A percentile compares a stretch with the other conserved stretches of the same genome.
Conservation (phyloP, 2,329 filamentous ascomycete genomes). For the Phyllosticta paracitricarpa region DNA sequence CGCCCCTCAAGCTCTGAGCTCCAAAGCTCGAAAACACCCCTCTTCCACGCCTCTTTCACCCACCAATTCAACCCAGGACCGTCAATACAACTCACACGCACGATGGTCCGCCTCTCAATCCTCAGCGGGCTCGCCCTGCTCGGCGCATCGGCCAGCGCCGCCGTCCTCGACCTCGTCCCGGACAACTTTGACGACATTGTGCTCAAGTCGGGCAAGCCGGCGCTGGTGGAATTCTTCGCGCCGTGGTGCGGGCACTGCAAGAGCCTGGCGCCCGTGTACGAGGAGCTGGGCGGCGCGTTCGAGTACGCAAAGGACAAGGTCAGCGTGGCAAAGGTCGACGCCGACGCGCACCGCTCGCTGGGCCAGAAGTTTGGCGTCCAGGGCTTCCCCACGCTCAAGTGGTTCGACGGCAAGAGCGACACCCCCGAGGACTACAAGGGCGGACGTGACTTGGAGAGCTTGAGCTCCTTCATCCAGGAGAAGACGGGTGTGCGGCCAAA, state of each 20-base stretch:
- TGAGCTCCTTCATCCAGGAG: conserved; percentile 69
- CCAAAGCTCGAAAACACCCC: background rate
- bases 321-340: conserved; percentile 90
- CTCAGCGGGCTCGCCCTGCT: conserved; percentile 23
- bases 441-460: conserved; percentile 76
- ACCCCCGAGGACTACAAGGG: conserved; percentile 77
- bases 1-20: background rate
- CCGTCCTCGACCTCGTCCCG: conserved; percentile 82
- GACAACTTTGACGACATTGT: conserved; percentile 87
- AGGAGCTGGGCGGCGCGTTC: conserved; percentile 72
- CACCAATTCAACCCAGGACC: background rate
- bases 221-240: conserved; percentile 95
- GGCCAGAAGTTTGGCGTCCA: conserved; percentile 81
- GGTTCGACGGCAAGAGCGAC: conserved; percentile 90
- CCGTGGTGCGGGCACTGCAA: conserved; percentile 99
- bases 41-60: background rate
- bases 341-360: conserved; percentile 74
- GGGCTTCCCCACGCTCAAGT: conserved; percentile 96
- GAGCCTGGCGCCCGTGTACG: conserved; percentile 86
- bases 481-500: conserved; percentile 80
- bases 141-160: conserved; percentile 44
- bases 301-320: conserved; percentile 65
- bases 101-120: conserved; percentile 17
- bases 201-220: conserved; percentile 84
- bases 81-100: background rate